A percentile compares a stretch with the other conserved stretches of the same genome.
Evolutionary conservation across 352 stramenopile species (phyloP).

Genomic region (Phytophthora palmivora): DNA sequence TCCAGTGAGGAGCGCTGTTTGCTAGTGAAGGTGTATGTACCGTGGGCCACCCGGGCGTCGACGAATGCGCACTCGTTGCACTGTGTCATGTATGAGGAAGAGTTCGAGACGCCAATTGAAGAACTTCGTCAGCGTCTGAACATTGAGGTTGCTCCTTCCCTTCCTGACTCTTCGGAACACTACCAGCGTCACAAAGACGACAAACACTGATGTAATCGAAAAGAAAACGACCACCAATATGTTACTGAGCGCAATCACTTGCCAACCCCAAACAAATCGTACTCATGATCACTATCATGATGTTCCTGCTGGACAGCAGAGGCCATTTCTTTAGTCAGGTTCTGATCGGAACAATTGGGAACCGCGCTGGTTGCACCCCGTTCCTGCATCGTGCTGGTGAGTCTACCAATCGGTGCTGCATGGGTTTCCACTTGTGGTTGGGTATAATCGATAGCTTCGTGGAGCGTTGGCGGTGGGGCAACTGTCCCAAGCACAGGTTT

Average conservation of each 20-base stretch:
- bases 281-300: constrained; percentile 34
- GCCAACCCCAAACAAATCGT: constrained; percentile 39
- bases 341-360: no score
- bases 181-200: constrained; percentile 35
- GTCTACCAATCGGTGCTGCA: neutral
- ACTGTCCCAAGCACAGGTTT: constrained; percentile 18
- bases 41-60: constrained; percentile 90
- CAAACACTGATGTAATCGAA: constrained; percentile 14
- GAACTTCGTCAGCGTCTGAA: constrained; percentile 81
- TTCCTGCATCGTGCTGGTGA: constrained; percentile 3
- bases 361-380: constrained; percentile 6
- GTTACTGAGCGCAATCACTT: constrained; percentile 14
- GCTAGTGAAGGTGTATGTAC: constrained; percentile 91
- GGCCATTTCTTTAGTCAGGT: neutral
- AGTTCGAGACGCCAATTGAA: constrained; percentile 92
- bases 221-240: constrained; percentile 5
- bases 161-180: constrained; percentile 41
- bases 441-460: constrained; percentile 30
- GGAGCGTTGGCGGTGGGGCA: constrained; percentile 10
- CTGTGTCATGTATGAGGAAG: constrained; percentile 96
- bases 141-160: constrained; percentile 53
- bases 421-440: constrained; percentile 13
- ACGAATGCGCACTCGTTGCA: constrained; percentile 85
- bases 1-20: constrained; percentile 74
- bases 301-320: constrained; percentile 23